Base-by-base conservation (phyloP, 1,284 basidiomycete genomes). In the Cerrena zonata region DNA sequence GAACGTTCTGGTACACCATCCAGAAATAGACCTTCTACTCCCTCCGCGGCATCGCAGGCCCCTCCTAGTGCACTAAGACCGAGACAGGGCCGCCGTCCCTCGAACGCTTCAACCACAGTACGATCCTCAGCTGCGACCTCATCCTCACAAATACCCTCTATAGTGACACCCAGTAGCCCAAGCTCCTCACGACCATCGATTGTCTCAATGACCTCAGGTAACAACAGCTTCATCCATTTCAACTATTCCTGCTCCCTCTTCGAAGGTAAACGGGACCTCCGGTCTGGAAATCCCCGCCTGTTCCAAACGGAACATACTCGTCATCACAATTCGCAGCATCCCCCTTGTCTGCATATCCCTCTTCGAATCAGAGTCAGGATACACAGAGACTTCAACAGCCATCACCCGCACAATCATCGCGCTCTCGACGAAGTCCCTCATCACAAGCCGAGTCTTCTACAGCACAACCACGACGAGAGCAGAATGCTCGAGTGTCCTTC, bases 401-500 rank as follows among this genome's bases (percentile, higher is more conserved):
- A 15, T 53, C 59, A 4, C 53, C 55, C 40, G 36, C 52, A 10
- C 56, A 57, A 2, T 48, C 53, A 37, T 45, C 45, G 13, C 60
- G 57, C n/a, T 52, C 63, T 21, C 61, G 61, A 11, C 56, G 56
- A 25, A 61, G 52, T 45, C 49, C 38, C 43, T 44, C 47, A 4
- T 44, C 44, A 11, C 55, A 61, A 36, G 47, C 54, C 12, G 65
- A 60, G 24, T 54, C 53, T 25, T 26, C 52, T 5, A 26, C 41
- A 13, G 49, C 50, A 37, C 60, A 59, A 39, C 49, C 48, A 15
- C 74, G 82, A 12, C 75, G 72, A 56, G 84, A 82, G 52, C 82
- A 77, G 39, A 86, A 84, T 56, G 79, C 81, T 2, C 79, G 89
- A 5, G 77, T 91, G 26, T 90, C 89, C 1, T 89, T 85, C 63